phyloP scores from a whole-genome alignment of 371 early-diverging fungal genomes.

The Fennellomyces sp. region DNA sequence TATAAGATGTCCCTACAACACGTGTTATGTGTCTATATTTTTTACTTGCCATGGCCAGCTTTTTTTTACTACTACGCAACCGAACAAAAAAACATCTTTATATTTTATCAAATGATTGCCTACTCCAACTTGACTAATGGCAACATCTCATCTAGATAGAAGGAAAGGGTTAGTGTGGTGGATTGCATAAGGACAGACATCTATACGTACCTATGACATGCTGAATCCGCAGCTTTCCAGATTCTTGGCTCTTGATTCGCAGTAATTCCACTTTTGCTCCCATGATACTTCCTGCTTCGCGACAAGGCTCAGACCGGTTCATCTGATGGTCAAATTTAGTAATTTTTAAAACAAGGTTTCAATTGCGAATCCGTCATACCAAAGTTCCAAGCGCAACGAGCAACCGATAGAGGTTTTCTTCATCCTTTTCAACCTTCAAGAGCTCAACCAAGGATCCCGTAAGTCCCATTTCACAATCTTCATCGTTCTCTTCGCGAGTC shows the following conservation, averaged over 20 bases:
- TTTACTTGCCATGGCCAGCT: no score
- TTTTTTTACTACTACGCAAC: no score
- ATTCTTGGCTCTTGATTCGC: constrained; percentile 10
- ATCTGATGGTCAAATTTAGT: constrained; percentile 13
- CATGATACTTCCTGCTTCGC: constrained; percentile 40
- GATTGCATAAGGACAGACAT: not conserved
- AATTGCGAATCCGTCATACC: constrained; percentile 25
- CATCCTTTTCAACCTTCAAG: constrained; percentile 50
- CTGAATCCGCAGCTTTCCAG: constrained; percentile 17
- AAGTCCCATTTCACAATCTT: constrained; percentile 48
- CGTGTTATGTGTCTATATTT: no score
- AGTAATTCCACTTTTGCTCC: constrained; percentile 23
- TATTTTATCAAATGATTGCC: no score
- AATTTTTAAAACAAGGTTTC: not conserved
- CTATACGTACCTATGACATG: constrained; percentile 17
- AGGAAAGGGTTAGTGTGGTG: not conserved
- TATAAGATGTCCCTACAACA: no score
- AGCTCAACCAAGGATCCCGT: constrained; percentile 45
- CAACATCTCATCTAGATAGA: not conserved
- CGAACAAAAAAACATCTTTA: no score
- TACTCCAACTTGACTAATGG: constrained; percentile 1
- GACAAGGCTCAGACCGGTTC: constrained; percentile 23
- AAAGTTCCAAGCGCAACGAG: constrained; percentile 65
- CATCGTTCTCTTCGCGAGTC: constrained; percentile 34
- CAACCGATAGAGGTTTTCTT: constrained; percentile 58